Percentiles rank a stretch among this genome's conserved stretches.
Conservation (phyloP, 2,329 filamentous ascomycete species). For the Chaetomium sp. region DNA sequence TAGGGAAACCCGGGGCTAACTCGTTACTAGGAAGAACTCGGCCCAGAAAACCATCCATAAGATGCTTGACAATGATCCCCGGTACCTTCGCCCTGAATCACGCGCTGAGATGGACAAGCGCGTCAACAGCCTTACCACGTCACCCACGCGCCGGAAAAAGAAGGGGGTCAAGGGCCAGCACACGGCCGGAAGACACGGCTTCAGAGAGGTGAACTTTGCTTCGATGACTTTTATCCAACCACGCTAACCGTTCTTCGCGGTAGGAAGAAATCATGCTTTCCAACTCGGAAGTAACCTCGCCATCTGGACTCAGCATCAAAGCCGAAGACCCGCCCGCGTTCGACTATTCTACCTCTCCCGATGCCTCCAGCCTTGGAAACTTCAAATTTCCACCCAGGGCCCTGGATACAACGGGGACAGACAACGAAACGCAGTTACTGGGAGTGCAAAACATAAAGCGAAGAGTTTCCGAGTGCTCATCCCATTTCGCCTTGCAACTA, state of each 20-base stretch:
- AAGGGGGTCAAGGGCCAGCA: background rate
- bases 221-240: background rate
- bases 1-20: slow-evolving; percentile 14
- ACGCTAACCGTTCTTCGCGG: background rate
- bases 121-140: slow-evolving; percentile 48
- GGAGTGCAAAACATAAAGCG: slow-evolving; percentile 39
- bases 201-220: slow-evolving; percentile 7
- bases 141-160: slow-evolving; percentile 41
- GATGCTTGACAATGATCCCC: slow-evolving; percentile 60
- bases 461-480: slow-evolving; percentile 41
- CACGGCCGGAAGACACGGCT: background rate
- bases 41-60: slow-evolving; percentile 60
- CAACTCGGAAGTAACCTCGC: slow-evolving; percentile 20
- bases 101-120: slow-evolving; percentile 55
- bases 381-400: slow-evolving; percentile 20
- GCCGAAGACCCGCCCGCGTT: slow-evolving; percentile 24
- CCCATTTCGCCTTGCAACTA: slow-evolving; percentile 36
- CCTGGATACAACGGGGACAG: slow-evolving; percentile 28
- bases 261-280: slow-evolving; percentile 20
- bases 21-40: slow-evolving; percentile 52
- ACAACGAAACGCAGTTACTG: slow-evolving; percentile 8
- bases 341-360: slow-evolving; percentile 23
- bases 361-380: slow-evolving; percentile 3
- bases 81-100: slow-evolving; percentile 57
- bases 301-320: slow-evolving; percentile 22